Base-by-base conservation (phyloP, 2,329 filamentous ascomycete genomes). In the Cordyceps farinosa region DNA sequence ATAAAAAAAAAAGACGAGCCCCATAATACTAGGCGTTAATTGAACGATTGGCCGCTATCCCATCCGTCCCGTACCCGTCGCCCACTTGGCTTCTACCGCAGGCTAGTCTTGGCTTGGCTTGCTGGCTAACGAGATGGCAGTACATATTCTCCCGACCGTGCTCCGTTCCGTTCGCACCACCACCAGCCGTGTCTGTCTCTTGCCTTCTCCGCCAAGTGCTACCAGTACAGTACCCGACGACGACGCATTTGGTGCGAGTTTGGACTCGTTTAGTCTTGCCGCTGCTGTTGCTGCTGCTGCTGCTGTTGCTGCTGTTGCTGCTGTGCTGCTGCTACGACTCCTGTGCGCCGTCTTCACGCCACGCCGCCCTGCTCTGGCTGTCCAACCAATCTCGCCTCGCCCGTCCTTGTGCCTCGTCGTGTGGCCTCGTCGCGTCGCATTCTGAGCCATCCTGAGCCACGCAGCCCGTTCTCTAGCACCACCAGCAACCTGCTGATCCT, bases 11-110 rank as follows among this genome's bases (percentile, higher is more conserved):
- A 40, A 40, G 4, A 27, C 40, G 34, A 40, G 9, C 57, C 36
- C 58, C 58, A 54, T 36, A 11, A 29, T 15, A 53, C 38, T 53
- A 47, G 47, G 17, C 42, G 48, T 53, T 53, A 30, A 45, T 53
- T 53, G 48, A 61, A 36, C 58, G 58, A 61, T 53, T 61, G 58
- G 58, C 48, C 58, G 58, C 58, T 61, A 47, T 53, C 40, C 58
- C 58, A 54, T 53, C 58, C 58, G 58, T 61, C 58, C 58, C 58
- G 58, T 61, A 53, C 58, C 57, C 58, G 58, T 53, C 40, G 40
- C 38, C 58, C 58, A 61, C 58, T 53, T 61, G 58, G 58, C 38
- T 54, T 40, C 48, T 45, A 61, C 58, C 38, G 50, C 48, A 53
- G 8, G 34, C 48, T 61, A 61, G 50, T 53, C 58, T 42, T 53